A percentile compares a stretch with the other conserved stretches of the same genome.
These are phyloP conservation scores for Plasmodium gallinaceum DNA, from an alignment of 169 alveolate species.

Conservation along the genomic window DNA sequence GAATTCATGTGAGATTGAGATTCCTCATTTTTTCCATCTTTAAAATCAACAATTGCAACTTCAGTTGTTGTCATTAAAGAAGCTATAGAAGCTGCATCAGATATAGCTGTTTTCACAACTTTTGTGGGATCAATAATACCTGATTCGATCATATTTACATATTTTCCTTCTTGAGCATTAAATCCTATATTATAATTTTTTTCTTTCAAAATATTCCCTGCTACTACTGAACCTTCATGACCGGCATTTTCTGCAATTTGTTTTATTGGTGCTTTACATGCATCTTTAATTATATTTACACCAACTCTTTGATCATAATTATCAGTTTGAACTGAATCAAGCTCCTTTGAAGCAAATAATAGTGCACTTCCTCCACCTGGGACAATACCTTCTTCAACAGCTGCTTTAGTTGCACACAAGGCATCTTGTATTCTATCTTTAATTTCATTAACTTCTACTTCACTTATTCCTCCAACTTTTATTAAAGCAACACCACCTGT, in stretches of 20 bases:
- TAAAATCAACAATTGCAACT: constrained; percentile 93
- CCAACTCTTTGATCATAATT: constrained; percentile 96
- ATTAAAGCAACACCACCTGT: constrained; percentile 99
- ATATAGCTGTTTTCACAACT: constrained; percentile 98
- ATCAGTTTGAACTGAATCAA: constrained; percentile 86
- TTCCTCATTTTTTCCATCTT: constrained; percentile 82
- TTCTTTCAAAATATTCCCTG: constrained; percentile 93
- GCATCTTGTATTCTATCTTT: constrained; percentile 99
- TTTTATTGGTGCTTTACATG: constrained; percentile 97
- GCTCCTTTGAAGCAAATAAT: constrained; percentile 91
- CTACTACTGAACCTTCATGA: constrained; percentile 97
- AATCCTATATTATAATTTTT: constrained; percentile 92
- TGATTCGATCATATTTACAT: constrained; percentile 93
- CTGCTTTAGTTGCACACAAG: constrained; percentile 99
- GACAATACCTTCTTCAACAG: constrained; percentile 99
- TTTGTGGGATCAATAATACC: constrained; percentile 99
- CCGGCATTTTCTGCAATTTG: constrained; percentile 99
- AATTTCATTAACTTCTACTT: constrained; percentile 97
- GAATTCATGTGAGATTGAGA: constrained; percentile 61
- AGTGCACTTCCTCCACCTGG: constrained; percentile 99
- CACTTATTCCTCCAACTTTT: constrained; percentile 98
- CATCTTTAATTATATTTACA: constrained; percentile 95
- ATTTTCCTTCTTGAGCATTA: constrained; percentile 96
- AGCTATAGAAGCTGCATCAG: constrained; percentile 99
- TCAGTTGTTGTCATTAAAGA: constrained; percentile 98